Base-by-base conservation (phyloP, 2,329 filamentous ascomycete species). In the Aspergillus brasiliensis region DNA sequence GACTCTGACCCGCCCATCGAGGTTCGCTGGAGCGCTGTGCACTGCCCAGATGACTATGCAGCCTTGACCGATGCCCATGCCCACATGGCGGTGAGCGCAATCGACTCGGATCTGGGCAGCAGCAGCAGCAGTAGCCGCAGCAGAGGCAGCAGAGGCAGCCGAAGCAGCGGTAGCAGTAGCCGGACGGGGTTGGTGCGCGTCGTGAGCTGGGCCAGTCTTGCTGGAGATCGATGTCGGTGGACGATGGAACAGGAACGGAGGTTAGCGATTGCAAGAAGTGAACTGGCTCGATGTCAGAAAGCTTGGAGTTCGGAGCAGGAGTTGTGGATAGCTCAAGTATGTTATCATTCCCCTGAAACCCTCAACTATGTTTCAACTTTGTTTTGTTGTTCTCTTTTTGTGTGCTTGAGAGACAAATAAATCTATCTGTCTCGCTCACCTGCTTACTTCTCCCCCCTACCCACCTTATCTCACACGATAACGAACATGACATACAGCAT, bases 271-370 rank as follows among this genome's bases (percentile, higher is more conserved):
- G 73, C 73, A 0, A 59, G 68, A 57, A 65, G 62, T 15, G 67
- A 76, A 42, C 49, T 75, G 49, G 70, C 63, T 38, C 62, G 69
- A 25, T 75, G 73, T 62, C 73, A 75, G 56, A 75, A 71, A 60
- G 71, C 73, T 1, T 75, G 72, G 72, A 74, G 71, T 55, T 74
- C 73, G 8, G 72, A 75, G 55, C 73, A 75, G 53, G 73, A 75
- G 47, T 38, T 75, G 15, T 75, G 73, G 73, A 55, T 76, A 57
- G 60, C 64, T 17, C 67, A 69, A 70, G 73, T 76, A 68, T 58
- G 73, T 69, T 31, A n/a, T 57, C 15, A 34, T 34, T 34, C 31
- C 31, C 31, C 31, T 34, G 5, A 13, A 10, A 5, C 4, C 13
- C 11, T 34, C 4, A 34, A 5, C 5, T 5, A 2, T 34, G 3